Evolutionary conservation across 257 asterid genomes (phyloP).

Genomic region (Paraleonurus japonicus): DNA sequence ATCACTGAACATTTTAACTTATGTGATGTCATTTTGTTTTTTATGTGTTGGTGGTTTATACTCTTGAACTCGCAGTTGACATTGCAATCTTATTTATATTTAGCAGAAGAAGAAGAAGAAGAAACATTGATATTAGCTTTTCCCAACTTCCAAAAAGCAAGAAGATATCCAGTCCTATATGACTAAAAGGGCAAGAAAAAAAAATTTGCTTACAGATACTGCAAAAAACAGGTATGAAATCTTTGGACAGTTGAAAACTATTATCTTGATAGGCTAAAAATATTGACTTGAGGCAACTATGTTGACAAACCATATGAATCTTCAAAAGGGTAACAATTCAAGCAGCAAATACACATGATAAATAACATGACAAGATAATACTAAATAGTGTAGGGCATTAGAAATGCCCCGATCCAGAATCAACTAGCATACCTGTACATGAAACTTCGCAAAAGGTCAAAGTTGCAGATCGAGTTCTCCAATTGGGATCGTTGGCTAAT

Average conservation of each 20-base stretch:
- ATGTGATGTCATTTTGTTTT: not conserved
- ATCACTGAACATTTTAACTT: not conserved
- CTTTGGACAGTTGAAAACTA: slow-evolving; percentile 4
- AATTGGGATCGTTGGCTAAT: slow-evolving; percentile 75
- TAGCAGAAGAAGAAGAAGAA: not conserved
- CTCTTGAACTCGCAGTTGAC: not conserved
- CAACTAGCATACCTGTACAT: slow-evolving; percentile 77
- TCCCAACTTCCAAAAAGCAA: slow-evolving; percentile 16
- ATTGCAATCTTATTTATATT: not conserved
- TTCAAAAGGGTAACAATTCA: not conserved
- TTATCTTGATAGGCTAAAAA: slow-evolving; percentile 1
- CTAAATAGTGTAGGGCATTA: slow-evolving; percentile 10
- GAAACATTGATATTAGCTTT: slow-evolving; percentile 12
- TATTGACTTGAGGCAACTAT: not conserved
- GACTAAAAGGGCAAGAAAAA: slow-evolving; percentile 10
- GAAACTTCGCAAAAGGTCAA: slow-evolving; percentile 88
- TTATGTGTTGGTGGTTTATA: not conserved
- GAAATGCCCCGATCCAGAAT: slow-evolving; percentile 15
- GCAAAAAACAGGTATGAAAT: not conserved
- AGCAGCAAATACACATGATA: not conserved
- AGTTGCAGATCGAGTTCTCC: slow-evolving; percentile 96
- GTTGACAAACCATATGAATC: slow-evolving; percentile 12
- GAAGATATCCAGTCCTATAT: slow-evolving; percentile 12
- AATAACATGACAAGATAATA: slow-evolving; percentile 19
- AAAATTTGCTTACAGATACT: slow-evolving; percentile 12